Conservation (phyloP, 2,329 filamentous ascomycete species). For the Sarocladium oryzae region DNA sequence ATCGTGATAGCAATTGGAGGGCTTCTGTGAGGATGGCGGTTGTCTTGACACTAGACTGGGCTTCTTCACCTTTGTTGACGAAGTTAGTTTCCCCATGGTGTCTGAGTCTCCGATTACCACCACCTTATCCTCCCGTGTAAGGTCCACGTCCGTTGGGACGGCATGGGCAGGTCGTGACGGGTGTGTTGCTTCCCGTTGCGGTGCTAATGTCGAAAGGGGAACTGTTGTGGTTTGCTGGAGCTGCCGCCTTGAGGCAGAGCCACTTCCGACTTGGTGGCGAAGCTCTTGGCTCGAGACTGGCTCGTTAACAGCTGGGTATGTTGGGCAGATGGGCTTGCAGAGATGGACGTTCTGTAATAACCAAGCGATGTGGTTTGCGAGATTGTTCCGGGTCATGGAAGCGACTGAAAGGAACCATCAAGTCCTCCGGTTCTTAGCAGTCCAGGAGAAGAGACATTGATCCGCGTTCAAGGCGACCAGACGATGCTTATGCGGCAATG, state of each 20-base stretch:
- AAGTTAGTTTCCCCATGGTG: conserved; percentile 39
- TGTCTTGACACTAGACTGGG: conserved; percentile 36
- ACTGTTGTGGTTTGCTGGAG: background rate
- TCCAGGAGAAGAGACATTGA: background rate
- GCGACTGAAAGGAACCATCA: background rate
- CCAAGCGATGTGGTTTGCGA: conserved; percentile 51
- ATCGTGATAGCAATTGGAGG: conserved; percentile 21
- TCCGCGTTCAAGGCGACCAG: background rate
- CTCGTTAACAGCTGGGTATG: conserved; percentile 27
- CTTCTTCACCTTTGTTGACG: conserved; percentile 37
- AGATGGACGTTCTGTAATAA: conserved; percentile 42
- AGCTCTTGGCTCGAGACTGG: conserved; percentile 14
- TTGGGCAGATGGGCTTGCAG: conserved; percentile 32
- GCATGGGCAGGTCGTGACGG: conserved; percentile 2
- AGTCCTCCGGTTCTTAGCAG: background rate
- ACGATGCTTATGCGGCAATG: background rate
- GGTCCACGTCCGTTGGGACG: background rate
- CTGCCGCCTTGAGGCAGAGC: conserved; percentile 9
- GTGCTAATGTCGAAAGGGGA: background rate
- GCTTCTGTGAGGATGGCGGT: conserved; percentile 34
- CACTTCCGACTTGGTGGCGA: conserved; percentile 19
- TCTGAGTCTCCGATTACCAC: conserved; percentile 19
- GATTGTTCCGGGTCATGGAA: conserved; percentile 56
- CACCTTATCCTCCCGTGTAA: conserved; percentile 12
- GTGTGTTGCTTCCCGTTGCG: background rate